Base-by-base conservation (phyloP, 306 rosid species). In the Rosa lucieae region DNA sequence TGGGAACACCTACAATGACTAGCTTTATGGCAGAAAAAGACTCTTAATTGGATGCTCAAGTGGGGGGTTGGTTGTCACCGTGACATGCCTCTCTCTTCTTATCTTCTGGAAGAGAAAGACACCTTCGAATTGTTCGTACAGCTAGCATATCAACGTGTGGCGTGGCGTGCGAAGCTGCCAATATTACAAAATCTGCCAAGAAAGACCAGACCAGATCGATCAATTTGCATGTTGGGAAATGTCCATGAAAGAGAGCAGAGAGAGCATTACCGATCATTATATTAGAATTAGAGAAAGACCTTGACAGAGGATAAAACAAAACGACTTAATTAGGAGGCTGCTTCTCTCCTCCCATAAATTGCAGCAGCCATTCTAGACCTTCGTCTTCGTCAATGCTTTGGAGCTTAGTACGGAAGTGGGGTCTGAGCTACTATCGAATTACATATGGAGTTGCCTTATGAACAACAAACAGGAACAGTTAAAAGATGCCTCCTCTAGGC, bases 61-160 rank as follows among this genome's bases (percentile, higher is more conserved):
- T 14, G 70, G 70, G 1, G 12, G 12, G 12, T 0, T 29, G 0
- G 3, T 29, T 32, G 68, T 63, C 68, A 63, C 68, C 37, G 68
- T 63, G 68, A 63, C 13, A 63, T 10, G 39, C 37, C 67, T 14
- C 10, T 32, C n/a, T 32, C n/a, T 29, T 63, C 69, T 65, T 65
- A 66, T 66, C 70, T 66, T 66, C 70, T 37, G 12, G 70, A 66
- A 35, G 70, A 65, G 70, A 37, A 14, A 62, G 67, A 62, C 40
- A 15, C 47, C 70, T 66, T 66, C 70, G 70, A 63, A 63, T 32
- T 63, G 42, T 17, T 37, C 23, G 43, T 66, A 66, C 47, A 17
- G 47, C 46, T 37, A 66, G 10, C 70, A 66, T 3, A 40, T 37
- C 5, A 66, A 8, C 47, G 70, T 66, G 70, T 66, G 23, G 70